Evolutionary conservation across 352 stramenopile species (phyloP), one percentile per base, ranked within the genome.

Genomic region (Aphanomyces astaci): DNA sequence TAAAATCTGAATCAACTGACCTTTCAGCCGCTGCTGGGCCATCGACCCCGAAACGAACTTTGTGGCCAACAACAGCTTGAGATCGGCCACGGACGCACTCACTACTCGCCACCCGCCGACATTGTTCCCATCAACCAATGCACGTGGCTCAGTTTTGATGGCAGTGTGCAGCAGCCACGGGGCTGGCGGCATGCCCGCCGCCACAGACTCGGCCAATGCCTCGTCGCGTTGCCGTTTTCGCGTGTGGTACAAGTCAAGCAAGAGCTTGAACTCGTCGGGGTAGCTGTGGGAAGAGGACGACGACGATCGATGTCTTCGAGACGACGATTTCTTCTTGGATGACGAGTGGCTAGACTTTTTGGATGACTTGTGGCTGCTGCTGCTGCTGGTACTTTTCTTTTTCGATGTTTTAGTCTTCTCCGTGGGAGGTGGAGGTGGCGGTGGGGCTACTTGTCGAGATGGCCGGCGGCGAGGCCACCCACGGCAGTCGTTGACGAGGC

Each of bases 401-500:
- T 63, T 63, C 49, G 79, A 87, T 65, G 28, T 73, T 77, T 13
- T 75, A 22, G 62, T 71, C 68, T n/a, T 62, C 46, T 17, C 71
- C 51, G 3, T 27, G 4, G 24, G 17, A n/a, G n/a, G 30, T 48
- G 40, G 3, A 22, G 27, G 49, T 10, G 54, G 60, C 48, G 48
- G 43, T 59, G 60, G 45, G 25, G 43, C 31, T 11, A 32, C 11
- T 48, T 57, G 28, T 1, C 48, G 59, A 17, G 55, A 49, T 1
- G 59, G 71, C 62, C 75, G 46, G 60, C 76, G 71, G 39, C 83
- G 79, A 54, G 87, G 87, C 87, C 87, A 95, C 0, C 87, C 87
- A 2, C 85, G 77, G 49, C 83, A 84, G 70, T 93, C 85, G 55
- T 95, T 95, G 24, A 95, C 87, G 7, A 95, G 78, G 51, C 87